These are phyloP conservation scores for Saturnispora besseyi DNA, from an alignment of 805 yeast species.

Conservation along the genomic window DNA sequence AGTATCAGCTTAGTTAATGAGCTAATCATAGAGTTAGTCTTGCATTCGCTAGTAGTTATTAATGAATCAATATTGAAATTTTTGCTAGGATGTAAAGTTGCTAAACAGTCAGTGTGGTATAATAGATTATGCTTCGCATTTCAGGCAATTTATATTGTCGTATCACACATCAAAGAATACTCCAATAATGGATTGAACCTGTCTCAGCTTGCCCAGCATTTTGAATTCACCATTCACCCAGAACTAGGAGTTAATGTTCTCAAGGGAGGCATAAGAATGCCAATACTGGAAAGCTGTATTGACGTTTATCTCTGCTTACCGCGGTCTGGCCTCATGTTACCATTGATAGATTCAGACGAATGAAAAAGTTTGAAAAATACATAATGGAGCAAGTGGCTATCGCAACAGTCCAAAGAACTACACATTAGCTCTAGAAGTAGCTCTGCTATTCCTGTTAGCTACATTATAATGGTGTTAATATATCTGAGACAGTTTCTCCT, in stretches of 20 bases:
- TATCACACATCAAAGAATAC: conserved; percentile 14
- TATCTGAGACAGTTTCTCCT: background rate
- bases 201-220: conserved; percentile 5
- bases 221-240: conserved; percentile 12
- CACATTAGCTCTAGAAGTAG: background rate
- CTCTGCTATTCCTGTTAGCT: background rate
- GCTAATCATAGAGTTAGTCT: conserved; percentile 13
- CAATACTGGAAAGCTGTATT: conserved; percentile 12
- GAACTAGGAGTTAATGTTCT: conserved; percentile 10
- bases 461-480: background rate
- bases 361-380: conserved; percentile 11
- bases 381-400: background rate
- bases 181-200: conserved; percentile 13
- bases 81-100: conserved; percentile 11
- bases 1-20: conserved; percentile 3
- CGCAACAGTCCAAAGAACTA: background rate
- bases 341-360: conserved; percentile 13
- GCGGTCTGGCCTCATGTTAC: conserved; percentile 16
- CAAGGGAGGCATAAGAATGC: conserved; percentile 13
- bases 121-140: conserved; percentile 19
- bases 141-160: conserved; percentile 19
- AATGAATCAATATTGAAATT: conserved; percentile 19
- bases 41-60: conserved; percentile 17
- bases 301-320: conserved; percentile 5
- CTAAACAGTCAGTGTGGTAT: conserved; percentile 15